These are phyloP conservation scores for Solanum dulcamara DNA, from an alignment of 257 asterid genomes.

Conservation along the genomic window DNA sequence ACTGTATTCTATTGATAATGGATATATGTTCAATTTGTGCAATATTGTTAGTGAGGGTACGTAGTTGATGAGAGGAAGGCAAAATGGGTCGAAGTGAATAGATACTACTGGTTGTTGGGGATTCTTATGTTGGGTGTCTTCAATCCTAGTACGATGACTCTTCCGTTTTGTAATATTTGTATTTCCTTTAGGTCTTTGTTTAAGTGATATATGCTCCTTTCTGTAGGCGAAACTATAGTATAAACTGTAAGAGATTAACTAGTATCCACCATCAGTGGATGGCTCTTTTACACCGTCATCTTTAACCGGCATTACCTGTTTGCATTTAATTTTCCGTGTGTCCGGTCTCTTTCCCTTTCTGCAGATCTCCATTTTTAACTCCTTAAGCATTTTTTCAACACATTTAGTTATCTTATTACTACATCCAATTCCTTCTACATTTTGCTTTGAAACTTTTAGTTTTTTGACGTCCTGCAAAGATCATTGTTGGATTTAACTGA, in stretches of 20 bases:
- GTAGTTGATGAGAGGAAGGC: slow-evolving; percentile 16
- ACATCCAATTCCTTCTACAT: not conserved
- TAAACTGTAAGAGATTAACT: not conserved
- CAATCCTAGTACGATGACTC: not conserved
- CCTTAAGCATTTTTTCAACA: not conserved
- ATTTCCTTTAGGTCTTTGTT: slow-evolving; percentile 3
- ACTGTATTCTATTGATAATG: slow-evolving; percentile 26
- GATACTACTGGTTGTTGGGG: not conserved
- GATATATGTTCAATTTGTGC: slow-evolving; percentile 21
- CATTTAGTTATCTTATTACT: not conserved
- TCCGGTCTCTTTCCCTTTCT: not conserved
- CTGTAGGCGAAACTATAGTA: not conserved
- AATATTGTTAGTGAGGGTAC: slow-evolving; percentile 8
- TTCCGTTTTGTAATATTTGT: not conserved
- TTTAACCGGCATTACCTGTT: not conserved
- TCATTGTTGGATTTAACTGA: not conserved
- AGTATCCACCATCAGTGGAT: not conserved
- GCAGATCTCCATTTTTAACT: not conserved
- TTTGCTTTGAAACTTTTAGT: not conserved
- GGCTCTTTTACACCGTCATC: not conserved
- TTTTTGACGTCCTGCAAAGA: not conserved
- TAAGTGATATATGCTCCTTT: not conserved
- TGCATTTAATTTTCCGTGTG: not conserved
- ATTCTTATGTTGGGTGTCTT: slow-evolving; percentile 19
- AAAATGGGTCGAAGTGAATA: slow-evolving; percentile 19